A percentile compares a stretch with the other conserved stretches of the same genome.
phyloP scores from a whole-genome alignment of 192 early-diverging fungal species.

The Coemansia javaensis region DNA sequence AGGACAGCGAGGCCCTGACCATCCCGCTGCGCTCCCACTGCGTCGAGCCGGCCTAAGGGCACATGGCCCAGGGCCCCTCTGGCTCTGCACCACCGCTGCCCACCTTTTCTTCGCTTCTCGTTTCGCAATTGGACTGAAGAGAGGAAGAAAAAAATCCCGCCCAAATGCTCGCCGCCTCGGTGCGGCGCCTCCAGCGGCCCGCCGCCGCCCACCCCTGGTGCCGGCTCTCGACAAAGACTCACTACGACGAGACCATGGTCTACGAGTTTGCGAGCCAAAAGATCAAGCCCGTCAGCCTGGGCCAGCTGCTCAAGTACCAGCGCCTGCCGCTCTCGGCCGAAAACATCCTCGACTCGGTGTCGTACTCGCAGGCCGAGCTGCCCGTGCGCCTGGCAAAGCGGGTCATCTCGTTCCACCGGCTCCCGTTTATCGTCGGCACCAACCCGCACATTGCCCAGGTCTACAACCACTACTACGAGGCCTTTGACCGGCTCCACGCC shows the following conservation, averaged over 20 bases:
- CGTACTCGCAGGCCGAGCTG: slow-evolving; percentile 71
- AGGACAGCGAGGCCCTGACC: slow-evolving; percentile 73
- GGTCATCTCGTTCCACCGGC: slow-evolving; percentile 76
- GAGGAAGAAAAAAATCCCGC: no score
- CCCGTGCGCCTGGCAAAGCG: slow-evolving; percentile 86
- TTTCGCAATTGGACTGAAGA: no score
- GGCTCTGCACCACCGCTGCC: no score
- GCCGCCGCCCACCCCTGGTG: neutral
- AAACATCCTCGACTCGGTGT: slow-evolving; percentile 55
- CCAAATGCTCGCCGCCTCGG: no score
- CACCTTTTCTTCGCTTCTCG: no score
- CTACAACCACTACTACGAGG: slow-evolving; percentile 75
- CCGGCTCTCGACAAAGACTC: slow-evolving; percentile 19
- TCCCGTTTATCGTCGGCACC: slow-evolving; percentile 94
- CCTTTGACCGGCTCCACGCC: slow-evolving; percentile 63
- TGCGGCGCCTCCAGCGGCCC: no score
- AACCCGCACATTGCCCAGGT: slow-evolving; percentile 87
- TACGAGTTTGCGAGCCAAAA: slow-evolving; percentile 47
- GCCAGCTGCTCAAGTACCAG: slow-evolving; percentile 71
- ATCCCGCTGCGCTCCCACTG: slow-evolving; percentile 65
- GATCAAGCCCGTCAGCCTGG: slow-evolving; percentile 66
- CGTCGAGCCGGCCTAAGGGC: neutral
- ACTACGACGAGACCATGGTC: slow-evolving; percentile 47
- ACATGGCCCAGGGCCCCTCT: no score
- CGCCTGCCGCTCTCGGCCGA: slow-evolving; percentile 55